phyloP scores from a whole-genome alignment of 129 eudicot genomes.

The Flaveria bidentis region DNA sequence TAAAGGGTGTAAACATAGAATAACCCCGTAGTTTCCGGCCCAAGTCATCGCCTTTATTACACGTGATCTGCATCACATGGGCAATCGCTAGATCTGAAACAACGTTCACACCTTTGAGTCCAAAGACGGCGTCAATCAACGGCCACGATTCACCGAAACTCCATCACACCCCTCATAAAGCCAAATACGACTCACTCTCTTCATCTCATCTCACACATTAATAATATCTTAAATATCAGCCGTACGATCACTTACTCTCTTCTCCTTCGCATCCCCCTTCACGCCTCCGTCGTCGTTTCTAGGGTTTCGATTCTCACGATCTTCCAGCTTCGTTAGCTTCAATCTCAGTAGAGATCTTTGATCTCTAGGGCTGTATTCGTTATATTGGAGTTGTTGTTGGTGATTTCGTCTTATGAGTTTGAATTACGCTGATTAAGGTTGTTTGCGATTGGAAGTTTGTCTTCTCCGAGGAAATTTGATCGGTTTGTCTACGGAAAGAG shows the following conservation, averaged over 20 bases:
- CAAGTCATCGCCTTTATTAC: slow-evolving; percentile 36
- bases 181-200: slow-evolving; percentile 8
- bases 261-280: slow-evolving; percentile 20
- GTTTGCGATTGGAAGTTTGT: slow-evolving; percentile 17
- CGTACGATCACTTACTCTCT: slow-evolving; percentile 33
- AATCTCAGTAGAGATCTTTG: slow-evolving; percentile 21
- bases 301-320: slow-evolving; percentile 28
- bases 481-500: not conserved
- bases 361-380: not conserved
- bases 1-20: not conserved
- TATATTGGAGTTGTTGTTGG: slow-evolving; percentile 2
- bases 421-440: slow-evolving; percentile 18
- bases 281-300: slow-evolving; percentile 32
- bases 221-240: slow-evolving; percentile 4
- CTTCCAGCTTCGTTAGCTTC: slow-evolving; percentile 17
- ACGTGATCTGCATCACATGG: slow-evolving; percentile 34
- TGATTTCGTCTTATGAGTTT: slow-evolving; percentile 23
- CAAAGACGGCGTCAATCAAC: slow-evolving; percentile 38
- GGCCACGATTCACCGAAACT: not conserved
- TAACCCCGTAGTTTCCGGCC: not conserved
- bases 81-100: slow-evolving; percentile 16
- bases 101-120: slow-evolving; percentile 20
- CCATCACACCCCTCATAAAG: slow-evolving; percentile 26
- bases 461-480: slow-evolving; percentile 1
- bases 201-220: not conserved